A percentile compares a stretch with the other conserved stretches of the same genome.
Conservation (phyloP, 495 filamentous ascomycete species). For the Thozetella sp. region DNA sequence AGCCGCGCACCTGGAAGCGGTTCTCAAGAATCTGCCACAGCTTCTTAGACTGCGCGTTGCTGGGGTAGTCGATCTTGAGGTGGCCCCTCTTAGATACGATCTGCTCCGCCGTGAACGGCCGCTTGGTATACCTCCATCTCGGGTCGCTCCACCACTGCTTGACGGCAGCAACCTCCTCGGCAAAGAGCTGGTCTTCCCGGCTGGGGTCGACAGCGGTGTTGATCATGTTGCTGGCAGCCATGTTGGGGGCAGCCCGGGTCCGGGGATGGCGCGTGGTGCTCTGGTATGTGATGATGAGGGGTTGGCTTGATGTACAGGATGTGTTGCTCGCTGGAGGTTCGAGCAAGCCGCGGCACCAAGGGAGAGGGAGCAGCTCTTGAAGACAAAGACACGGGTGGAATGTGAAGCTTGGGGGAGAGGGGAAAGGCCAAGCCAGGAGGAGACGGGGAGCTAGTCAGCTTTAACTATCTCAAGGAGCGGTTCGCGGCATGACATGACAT, state of each 20-base stretch:
- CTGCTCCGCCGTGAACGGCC: conserved; percentile 94
- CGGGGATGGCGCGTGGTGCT: too few species aligned
- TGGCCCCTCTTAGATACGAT: conserved; percentile 94
- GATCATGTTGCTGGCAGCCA: conserved; percentile 58
- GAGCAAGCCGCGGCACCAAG: too few species aligned
- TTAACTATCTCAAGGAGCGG: too few species aligned
- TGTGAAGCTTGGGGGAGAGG: neutral
- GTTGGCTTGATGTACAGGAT: too few species aligned
- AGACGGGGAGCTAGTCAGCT: too few species aligned
- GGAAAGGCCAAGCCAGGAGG: too few species aligned
- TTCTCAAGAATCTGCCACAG: conserved; percentile 87
- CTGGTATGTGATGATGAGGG: too few species aligned
- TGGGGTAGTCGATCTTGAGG: conserved; percentile 88
- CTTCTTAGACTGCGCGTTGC: conserved; percentile 89
- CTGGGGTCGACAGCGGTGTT: conserved; percentile 58
- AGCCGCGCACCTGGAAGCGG: conserved; percentile 74
- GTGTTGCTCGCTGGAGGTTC: too few species aligned
- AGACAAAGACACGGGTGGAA: neutral
- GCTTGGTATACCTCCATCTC: conserved; percentile 89
- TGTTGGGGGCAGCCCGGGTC: conserved; percentile 31
- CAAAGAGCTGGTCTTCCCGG: conserved; percentile 77
- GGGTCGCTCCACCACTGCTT: conserved; percentile 94
- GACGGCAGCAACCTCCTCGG: conserved; percentile 80
- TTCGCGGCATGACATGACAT: too few species aligned
- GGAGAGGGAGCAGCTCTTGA: too few species aligned